phyloP scores from a whole-genome alignment of 305 asterid genomes.

The Fraxinus paxiana region DNA sequence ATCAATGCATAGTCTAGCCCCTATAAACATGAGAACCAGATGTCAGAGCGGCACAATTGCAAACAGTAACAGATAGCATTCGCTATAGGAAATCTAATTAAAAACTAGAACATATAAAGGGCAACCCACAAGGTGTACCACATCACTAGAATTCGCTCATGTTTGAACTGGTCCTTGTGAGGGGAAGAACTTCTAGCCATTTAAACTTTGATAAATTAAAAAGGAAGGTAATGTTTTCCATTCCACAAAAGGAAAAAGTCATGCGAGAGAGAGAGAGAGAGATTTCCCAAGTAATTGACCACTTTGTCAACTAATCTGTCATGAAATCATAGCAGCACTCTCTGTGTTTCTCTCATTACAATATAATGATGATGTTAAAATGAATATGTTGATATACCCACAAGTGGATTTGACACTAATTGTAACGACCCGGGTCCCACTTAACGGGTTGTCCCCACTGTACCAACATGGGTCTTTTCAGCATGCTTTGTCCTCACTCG shows the following conservation, averaged over 20 bases:
- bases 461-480: too few relatives aligned
- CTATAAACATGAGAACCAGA: constrained; percentile 36
- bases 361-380: neutral
- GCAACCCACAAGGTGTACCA: neutral
- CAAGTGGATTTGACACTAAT: neutral
- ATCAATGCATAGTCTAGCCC: constrained; percentile 96
- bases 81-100: neutral
- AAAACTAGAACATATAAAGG: neutral
- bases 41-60: constrained; percentile 8
- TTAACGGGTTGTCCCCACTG: too few relatives aligned
- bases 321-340: neutral
- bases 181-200: neutral
- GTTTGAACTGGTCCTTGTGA: neutral
- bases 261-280: neutral
- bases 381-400: neutral
- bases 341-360: neutral
- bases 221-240: neutral
- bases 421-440: too few relatives aligned
- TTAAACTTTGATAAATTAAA: neutral
- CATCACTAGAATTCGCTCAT: neutral
- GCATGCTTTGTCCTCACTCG: too few relatives aligned
- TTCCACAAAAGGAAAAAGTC: neutral
- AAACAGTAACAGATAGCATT: constrained; percentile 3
- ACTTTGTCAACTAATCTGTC: neutral
- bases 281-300: neutral